Base-by-base conservation (phyloP, 495 filamentous ascomycete species). In the Penicillium atrosanguineum region DNA sequence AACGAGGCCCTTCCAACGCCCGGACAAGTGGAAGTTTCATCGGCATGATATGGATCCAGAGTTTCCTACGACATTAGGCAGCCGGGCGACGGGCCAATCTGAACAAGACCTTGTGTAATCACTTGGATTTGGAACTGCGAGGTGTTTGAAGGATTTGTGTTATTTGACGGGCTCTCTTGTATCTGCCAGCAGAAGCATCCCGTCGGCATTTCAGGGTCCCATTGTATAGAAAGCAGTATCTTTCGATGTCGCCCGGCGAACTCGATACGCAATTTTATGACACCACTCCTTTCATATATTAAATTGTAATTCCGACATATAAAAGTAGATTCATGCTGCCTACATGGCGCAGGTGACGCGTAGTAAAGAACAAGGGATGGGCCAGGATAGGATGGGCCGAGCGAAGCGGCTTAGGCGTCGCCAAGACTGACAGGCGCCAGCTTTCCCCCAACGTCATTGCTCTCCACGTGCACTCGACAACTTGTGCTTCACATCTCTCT, bases 401-500 rank as follows among this genome's bases (percentile, higher is more conserved):
- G 50, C 31, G 56, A 61, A 48, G 50, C 31, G 56, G 63, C 63
- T 67, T 64, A 60, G 52, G 65, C 55, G 57, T 60, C 55, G 60
- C 62, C 65, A 64, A 67, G 63, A 62, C 54, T 54, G 57, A 64
- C 67, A 74, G 68, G 70, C 67, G 64, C 65, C 65, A 70, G 53
- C 69, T 67, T 72, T 69, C 65, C 59, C 47, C 55, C 60, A 64
- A 72, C 69, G 69, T 72, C 69, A 72, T 72, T 66, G 66, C 55
- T 41, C 57, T 59, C 57, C 56, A 63, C 59, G 56, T 62, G 59
- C 54, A 36, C 47, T 46, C 25, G 28, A 46, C 20, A 23, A 31
- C 29, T 21, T 43, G 31, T 40, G 44, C 50, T 47, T 53, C 50
- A 50, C 6, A 16, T 45, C 48, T 29, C 48, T 48, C 52, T 51